Percentiles rank a stretch among this genome's conserved stretches.
These are phyloP conservation scores for Paecilomyces sp. DNA, from an alignment of 2,329 filamentous ascomycete species.

Conservation along the genomic window DNA sequence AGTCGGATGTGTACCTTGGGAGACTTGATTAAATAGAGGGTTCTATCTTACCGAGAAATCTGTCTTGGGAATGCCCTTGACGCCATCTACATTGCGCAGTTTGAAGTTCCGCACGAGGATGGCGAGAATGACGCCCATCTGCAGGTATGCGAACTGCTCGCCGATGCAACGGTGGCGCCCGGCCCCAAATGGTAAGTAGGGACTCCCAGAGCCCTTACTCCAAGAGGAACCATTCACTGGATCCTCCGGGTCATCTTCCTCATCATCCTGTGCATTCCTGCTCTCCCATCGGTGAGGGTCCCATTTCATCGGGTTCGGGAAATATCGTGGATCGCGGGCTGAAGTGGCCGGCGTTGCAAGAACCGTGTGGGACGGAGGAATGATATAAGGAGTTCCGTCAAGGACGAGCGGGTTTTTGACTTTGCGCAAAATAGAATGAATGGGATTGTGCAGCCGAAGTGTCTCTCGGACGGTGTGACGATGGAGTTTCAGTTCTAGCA, in stretches of 20 bases:
- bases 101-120: conserved; percentile 72
- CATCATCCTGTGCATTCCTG: conserved; percentile 40
- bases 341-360: conserved; percentile 74
- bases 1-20: neutral
- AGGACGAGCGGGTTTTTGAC: conserved; percentile 84
- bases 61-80: neutral
- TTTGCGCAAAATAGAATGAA: conserved; percentile 89
- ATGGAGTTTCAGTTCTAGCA: conserved; percentile 74
- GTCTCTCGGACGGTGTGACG: conserved; percentile 85
- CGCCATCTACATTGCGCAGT: conserved; percentile 66
- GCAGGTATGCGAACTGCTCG: conserved; percentile 91
- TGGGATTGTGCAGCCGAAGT: conserved; percentile 81
- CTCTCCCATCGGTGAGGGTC: conserved; percentile 84
- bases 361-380: conserved; percentile 73
- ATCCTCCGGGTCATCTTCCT: conserved; percentile 38
- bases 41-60: neutral
- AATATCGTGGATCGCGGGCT: conserved; percentile 66
- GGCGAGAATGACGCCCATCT: conserved; percentile 78
- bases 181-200: conserved; percentile 90
- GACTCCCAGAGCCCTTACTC: conserved; percentile 80
- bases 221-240: conserved; percentile 47
- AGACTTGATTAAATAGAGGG: neutral
- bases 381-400: conserved; percentile 71
- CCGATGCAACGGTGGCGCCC: conserved; percentile 92
- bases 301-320: conserved; percentile 77